Conservation (phyloP, 495 filamentous ascomycete species). For the Aspergillus affinis region DNA sequence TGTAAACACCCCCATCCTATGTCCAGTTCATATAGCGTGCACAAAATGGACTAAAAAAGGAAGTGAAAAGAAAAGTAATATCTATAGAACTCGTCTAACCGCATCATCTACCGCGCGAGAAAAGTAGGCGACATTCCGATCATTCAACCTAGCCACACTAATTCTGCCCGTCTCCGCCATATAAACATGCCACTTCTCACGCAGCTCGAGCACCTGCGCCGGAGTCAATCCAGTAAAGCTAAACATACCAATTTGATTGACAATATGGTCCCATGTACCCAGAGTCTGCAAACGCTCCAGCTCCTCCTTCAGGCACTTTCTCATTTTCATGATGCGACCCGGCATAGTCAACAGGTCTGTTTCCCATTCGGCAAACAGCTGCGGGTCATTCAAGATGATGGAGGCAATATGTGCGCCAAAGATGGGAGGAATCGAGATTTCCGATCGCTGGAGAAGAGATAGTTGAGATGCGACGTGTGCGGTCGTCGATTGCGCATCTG, state of each 20-base stretch:
- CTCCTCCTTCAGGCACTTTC: conserved; percentile 67
- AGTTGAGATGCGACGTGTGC: conserved; percentile 78
- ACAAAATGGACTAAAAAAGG: too few species aligned
- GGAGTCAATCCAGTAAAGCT: conserved; percentile 90
- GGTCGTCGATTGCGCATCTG: conserved; percentile 61
- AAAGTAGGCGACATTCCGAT: conserved; percentile 86
- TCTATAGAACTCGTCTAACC: conserved; percentile 44
- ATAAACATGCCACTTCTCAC: conserved; percentile 84
- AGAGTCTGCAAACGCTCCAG: conserved; percentile 79
- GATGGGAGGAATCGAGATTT: conserved; percentile 94
- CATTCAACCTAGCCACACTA: conserved; percentile 93
- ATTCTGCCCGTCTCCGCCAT: conserved; percentile 98
- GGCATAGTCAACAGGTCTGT: conserved; percentile 90
- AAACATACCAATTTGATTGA: conserved; percentile 99
- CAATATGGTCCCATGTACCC: conserved; percentile 94
- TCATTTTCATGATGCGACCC: conserved; percentile 89
- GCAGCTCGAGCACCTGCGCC: conserved; percentile 76
- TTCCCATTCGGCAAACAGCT: conserved; percentile 88
- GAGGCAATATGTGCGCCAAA: conserved; percentile 90
- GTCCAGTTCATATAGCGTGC: too few species aligned
- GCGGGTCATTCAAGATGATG: conserved; percentile 74
- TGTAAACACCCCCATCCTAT: too few species aligned
- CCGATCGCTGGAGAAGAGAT: conserved; percentile 89
- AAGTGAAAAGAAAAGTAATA: background rate
- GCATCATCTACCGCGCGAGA: conserved; percentile 87